Evolutionary conservation across 495 filamentous ascomycete species (phyloP).

Genomic region (Penicillium paradoxum): DNA sequence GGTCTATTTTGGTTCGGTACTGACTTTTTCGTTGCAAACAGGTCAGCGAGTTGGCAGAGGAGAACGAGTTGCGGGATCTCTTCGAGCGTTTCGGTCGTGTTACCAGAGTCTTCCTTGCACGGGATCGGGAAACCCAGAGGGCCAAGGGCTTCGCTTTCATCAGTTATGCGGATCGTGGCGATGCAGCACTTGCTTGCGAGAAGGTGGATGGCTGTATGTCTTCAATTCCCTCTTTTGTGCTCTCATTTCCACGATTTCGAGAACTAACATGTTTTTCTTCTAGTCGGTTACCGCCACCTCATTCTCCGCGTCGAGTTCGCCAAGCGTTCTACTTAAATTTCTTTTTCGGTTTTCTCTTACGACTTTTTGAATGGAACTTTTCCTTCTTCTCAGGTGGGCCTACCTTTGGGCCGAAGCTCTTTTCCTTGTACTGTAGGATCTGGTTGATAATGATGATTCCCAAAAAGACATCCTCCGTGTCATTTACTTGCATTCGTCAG

Average conservation of each 20-base stretch:
- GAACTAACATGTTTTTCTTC: slow-evolving; percentile 22
- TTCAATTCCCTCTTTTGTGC: slow-evolving; percentile 1
- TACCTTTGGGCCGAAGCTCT: slow-evolving; percentile 31
- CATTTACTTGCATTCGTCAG: slow-evolving; percentile 34
- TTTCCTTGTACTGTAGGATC: slow-evolving; percentile 42
- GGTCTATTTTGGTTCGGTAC: slow-evolving; percentile 5
- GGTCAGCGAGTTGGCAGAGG: slow-evolving; percentile 96
- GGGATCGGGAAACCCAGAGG: slow-evolving; percentile 88
- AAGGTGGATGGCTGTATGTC: slow-evolving; percentile 93
- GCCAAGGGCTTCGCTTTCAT: slow-evolving; percentile 99
- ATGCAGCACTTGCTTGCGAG: slow-evolving; percentile 86
- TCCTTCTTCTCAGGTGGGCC: slow-evolving; percentile 37
- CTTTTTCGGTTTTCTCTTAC: slow-evolving; percentile 23
- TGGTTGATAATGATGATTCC: slow-evolving; percentile 44
- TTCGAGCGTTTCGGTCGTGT: slow-evolving; percentile 97
- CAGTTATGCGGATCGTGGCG: slow-evolving; percentile 81
- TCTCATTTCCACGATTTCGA: neutral
- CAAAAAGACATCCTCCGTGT: slow-evolving; percentile 36
- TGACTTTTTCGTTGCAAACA: slow-evolving; percentile 32
- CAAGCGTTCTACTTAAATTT: slow-evolving; percentile 63
- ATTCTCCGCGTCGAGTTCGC: slow-evolving; percentile 90
- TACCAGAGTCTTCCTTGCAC: slow-evolving; percentile 93
- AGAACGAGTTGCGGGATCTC: slow-evolving; percentile 89
- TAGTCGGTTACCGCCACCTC: slow-evolving; percentile 81
- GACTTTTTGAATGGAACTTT: slow-evolving; percentile 24